Base-by-base conservation (phyloP, 345 rosid genomes). In the Gossypium bickii region DNA sequence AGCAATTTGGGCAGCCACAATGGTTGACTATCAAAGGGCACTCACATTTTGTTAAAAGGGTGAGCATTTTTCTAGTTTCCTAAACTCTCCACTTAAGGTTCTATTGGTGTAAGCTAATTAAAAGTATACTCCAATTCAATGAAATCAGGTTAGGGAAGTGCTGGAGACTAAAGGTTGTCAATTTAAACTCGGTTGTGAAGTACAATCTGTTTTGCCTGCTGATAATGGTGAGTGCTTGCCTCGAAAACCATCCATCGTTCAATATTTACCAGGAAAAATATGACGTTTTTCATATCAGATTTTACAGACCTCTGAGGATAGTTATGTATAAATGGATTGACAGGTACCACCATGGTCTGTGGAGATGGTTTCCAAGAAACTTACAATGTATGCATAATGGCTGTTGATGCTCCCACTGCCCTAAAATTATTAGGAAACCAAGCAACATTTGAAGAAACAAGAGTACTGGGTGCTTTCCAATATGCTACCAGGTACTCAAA, bases 1-100 rank as follows among this genome's bases (percentile, higher is more conserved):
- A 94, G 98, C 83, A 90, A 58, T 83, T 87, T 78, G 97, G 97
- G 53, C 85, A 92, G 58, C 98, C 97, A 41, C 97, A 89, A 58
- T 94, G 94, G 98, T 87, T 94, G 25, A 92, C 97, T n/a, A 90
- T 93, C 55, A 81, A 72, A 64, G 20, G 84, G 66, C 86, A 92
- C 66, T 93, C 98, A 2, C 89, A 85, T 63, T 92, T 88, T 74
- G 89, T 92, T 34, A 80, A 87, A 27, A 90, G 87, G 93, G 98
- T 91, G 59, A 71, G 12, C 2, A 18, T 66, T 66, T 66, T 66
- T 44, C 53, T 44, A 66, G 17, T 11, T 66, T 43, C 51, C 20
- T 43, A 43, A 43, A 43, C 17, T 18, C 17, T 44, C 16, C 17
- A 43, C 29, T 57, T 38, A 17, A 57, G 53, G 11, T 20, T 66